These are phyloP conservation scores for Pichia inconspicua DNA, from an alignment of 1,139 yeast species.

Conservation along the genomic window DNA sequence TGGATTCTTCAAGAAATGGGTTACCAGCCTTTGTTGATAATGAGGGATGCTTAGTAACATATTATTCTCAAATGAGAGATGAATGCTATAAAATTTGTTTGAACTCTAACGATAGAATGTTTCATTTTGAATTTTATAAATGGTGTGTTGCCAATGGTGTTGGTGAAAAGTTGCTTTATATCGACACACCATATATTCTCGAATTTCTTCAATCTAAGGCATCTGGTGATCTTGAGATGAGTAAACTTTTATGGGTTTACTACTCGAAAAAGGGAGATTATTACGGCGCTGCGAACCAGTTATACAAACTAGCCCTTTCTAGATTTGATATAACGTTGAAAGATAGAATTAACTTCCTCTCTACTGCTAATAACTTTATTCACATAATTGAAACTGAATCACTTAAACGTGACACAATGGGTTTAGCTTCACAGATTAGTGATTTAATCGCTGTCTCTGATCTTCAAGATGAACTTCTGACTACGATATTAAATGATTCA, in stretches of 20 bases:
- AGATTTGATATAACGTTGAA: slow-evolving; percentile 61
- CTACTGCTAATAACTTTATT: slow-evolving; percentile 91
- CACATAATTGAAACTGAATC: slow-evolving; percentile 77
- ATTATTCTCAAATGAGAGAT: slow-evolving; percentile 55
- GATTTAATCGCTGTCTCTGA: slow-evolving; percentile 84
- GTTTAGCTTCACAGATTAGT: slow-evolving; percentile 59
- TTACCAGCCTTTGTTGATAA: slow-evolving; percentile 20
- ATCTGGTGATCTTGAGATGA: slow-evolving; percentile 56
- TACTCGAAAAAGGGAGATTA: slow-evolving; percentile 77
- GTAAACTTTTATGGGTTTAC: slow-evolving; percentile 82
- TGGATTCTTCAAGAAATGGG: slow-evolving; percentile 3
- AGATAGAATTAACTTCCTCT: slow-evolving; percentile 77
- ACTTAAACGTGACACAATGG: slow-evolving; percentile 67
- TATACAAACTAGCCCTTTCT: slow-evolving; percentile 66
- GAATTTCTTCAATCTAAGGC: slow-evolving; percentile 74
- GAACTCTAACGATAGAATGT: slow-evolving; percentile 65
- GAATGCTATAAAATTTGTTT: slow-evolving; percentile 70
- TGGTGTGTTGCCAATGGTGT: slow-evolving; percentile 82
- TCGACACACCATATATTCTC: slow-evolving; percentile 74
- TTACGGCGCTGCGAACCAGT: slow-evolving; percentile 74
- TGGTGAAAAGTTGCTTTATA: slow-evolving; percentile 67
- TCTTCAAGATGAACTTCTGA: slow-evolving; percentile 74
- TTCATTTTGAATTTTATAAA: slow-evolving; percentile 86
- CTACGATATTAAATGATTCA: slow-evolving; percentile 50
- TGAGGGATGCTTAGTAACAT: slow-evolving; percentile 37